A percentile compares a stretch with the other conserved stretches of the same genome.
Evolutionary conservation across 2,329 filamentous ascomycete genomes (phyloP).

Genomic region (Penicillium sp.): DNA sequence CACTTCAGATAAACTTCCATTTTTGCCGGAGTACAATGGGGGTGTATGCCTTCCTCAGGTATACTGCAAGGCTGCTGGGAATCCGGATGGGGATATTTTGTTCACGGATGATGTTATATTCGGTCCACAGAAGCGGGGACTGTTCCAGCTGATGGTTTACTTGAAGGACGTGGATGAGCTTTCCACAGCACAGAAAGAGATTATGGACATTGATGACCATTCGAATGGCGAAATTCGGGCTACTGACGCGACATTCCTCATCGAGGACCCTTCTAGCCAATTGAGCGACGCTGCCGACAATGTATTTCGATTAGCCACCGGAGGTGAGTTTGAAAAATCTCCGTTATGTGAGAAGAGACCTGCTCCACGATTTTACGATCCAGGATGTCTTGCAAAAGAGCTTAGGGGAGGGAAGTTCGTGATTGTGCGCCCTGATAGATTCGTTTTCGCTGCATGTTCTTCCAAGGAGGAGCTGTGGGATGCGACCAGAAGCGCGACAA

Average conservation of each 20-base stretch:
- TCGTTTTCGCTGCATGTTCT: conserved; percentile 9
- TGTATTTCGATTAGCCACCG: not conserved
- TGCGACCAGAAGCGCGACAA: not conserved
- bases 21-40: conserved; percentile 8
- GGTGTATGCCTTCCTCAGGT: not conserved
- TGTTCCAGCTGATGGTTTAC: not conserved
- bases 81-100: not conserved
- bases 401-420: not conserved
- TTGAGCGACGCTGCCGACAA: not conserved
- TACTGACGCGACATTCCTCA: not conserved
- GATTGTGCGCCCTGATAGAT: not conserved
- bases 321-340: not conserved
- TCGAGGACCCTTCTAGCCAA: not conserved
- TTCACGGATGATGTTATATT: not conserved
- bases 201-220: not conserved
- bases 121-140: not conserved
- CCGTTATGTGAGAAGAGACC: not conserved
- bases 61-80: not conserved
- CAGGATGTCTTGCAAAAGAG: not conserved
- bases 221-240: not conserved
- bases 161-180: not conserved
- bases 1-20: conserved; percentile 28
- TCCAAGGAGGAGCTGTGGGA: not conserved
- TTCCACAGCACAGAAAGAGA: not conserved
- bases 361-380: not conserved